phyloP scores from a whole-genome alignment of 2,329 filamentous ascomycete genomes.

The Paradendryphiella salina region DNA sequence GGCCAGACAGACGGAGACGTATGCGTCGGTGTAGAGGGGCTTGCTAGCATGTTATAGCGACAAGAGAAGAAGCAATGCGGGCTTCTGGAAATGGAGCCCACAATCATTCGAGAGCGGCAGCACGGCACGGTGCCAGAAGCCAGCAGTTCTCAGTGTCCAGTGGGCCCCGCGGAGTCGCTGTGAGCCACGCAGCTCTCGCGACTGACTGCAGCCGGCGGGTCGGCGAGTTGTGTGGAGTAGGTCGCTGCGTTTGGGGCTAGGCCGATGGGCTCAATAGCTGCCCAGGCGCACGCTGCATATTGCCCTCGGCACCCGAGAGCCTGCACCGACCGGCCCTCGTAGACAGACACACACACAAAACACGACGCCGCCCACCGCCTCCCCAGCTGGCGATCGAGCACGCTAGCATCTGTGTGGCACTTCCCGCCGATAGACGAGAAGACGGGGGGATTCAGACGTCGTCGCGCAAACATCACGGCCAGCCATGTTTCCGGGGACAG shows the following conservation, averaged over 20 bases:
- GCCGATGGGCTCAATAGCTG: slow-evolving; percentile 11
- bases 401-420: slow-evolving; percentile 11
- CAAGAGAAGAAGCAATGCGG: slow-evolving; percentile 12
- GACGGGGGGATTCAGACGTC: background rate
- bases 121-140: slow-evolving; percentile 1
- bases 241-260: slow-evolving; percentile 9
- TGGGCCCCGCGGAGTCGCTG: background rate
- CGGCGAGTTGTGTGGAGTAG: slow-evolving; percentile 8
- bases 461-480: background rate
- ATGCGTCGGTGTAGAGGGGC: background rate
- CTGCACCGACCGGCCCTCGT: background rate
- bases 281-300: background rate
- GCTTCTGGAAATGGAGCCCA: background rate
- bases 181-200: background rate
- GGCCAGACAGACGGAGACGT: background rate
- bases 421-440: slow-evolving; percentile 10
- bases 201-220: background rate
- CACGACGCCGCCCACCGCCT: slow-evolving; percentile 3
- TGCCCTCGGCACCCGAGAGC: slow-evolving; percentile 3
- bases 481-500: background rate
- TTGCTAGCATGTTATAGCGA: slow-evolving; percentile 7
- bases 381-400: slow-evolving; percentile 7
- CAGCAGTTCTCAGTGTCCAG: slow-evolving; percentile 1
- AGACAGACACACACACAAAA: background rate
- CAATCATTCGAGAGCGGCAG: background rate